Evolutionary conservation across 306 rosid genomes (phyloP).

Genomic region (Styphnolobium japonicum): DNA sequence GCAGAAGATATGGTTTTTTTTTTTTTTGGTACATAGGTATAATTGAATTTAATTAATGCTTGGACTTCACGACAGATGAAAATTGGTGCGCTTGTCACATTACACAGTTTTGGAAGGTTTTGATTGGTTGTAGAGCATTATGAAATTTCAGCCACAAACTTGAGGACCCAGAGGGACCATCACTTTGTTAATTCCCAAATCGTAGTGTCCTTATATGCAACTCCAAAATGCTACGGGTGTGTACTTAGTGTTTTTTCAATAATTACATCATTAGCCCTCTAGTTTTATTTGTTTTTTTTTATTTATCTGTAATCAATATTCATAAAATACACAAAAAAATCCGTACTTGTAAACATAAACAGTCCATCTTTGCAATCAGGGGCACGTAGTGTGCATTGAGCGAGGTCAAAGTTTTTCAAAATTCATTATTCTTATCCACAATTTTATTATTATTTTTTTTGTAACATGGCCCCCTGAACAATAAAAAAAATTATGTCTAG

Average conservation of each 20-base stretch:
- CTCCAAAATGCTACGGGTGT: conserved; percentile 18
- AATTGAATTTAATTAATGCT: conserved; percentile 3
- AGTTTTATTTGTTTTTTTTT: not conserved
- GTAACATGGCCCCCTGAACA: no score
- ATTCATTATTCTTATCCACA: no score
- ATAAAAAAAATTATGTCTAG: no score
- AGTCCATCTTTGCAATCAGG: not conserved
- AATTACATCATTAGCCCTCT: conserved; percentile 21
- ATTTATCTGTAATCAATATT: not conserved
- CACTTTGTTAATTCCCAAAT: conserved; percentile 21
- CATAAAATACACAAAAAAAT: not conserved
- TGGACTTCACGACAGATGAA: conserved; percentile 21
- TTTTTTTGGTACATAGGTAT: no score
- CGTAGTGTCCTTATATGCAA: not conserved
- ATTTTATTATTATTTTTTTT: no score
- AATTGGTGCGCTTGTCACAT: conserved; percentile 3
- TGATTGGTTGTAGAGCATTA: conserved; percentile 10
- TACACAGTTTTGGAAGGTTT: not conserved
- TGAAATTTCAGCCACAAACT: conserved; percentile 42
- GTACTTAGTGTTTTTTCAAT: not conserved
- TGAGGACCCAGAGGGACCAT: conserved; percentile 32
- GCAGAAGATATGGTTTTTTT: no score
- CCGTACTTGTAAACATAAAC: not conserved
- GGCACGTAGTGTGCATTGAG: no score
- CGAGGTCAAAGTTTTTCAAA: no score